These are phyloP conservation scores for Ceratocystis albifundus DNA, from an alignment of 2,329 filamentous ascomycete species.

Conservation along the genomic window DNA sequence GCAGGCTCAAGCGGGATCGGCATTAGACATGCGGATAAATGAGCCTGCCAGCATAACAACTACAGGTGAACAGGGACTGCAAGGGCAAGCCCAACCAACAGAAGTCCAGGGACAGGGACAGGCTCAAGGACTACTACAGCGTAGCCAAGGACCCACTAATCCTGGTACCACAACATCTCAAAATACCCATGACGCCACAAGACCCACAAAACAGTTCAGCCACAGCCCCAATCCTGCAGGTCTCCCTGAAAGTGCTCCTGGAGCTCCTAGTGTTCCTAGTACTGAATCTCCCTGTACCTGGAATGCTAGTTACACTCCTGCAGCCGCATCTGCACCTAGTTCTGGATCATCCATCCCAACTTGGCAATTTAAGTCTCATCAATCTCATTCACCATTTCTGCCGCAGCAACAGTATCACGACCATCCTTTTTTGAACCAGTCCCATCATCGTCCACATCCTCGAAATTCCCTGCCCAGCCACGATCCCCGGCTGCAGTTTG, in stretches of 20 bases:
- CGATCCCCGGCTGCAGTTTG: conserved; percentile 5
- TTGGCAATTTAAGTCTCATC: background rate
- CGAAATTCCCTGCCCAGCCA: background rate
- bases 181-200: background rate
- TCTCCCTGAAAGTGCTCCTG: background rate
- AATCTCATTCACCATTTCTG: conserved; percentile 3
- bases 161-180: background rate
- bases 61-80: background rate
- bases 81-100: background rate
- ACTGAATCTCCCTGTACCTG: conserved; percentile 10
- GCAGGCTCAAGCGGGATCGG: conserved; percentile 3
- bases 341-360: conserved; percentile 3
- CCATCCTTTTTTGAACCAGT: background rate
- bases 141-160: background rate
- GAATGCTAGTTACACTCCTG: conserved; percentile 9
- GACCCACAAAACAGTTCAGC: background rate
- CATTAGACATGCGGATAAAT: conserved; percentile 2
- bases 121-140: no score
- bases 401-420: background rate
- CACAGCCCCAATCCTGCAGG: background rate
- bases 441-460: background rate
- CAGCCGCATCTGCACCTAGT: background rate
- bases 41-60: background rate
- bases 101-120: no score
- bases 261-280: background rate